Evolutionary conservation across 208 protist species (phyloP).

Genomic region (Sergeia podlipaevii): DNA sequence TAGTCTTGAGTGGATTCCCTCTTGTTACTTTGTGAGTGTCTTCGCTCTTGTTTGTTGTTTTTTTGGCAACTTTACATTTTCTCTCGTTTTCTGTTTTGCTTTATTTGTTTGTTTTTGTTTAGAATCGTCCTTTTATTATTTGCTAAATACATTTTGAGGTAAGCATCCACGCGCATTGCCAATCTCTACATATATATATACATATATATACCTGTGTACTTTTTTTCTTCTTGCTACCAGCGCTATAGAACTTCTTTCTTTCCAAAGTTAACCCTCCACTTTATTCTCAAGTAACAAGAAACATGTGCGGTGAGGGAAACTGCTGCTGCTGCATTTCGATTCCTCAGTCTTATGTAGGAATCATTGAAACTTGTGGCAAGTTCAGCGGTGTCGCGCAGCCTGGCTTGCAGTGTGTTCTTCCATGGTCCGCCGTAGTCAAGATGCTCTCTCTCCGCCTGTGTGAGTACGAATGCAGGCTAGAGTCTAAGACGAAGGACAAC

Average conservation of each 20-base stretch:
- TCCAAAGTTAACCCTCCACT: too few relatives aligned
- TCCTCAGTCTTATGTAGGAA: constrained; percentile 48
- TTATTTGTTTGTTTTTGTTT: not conserved
- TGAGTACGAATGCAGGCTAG: constrained; percentile 29
- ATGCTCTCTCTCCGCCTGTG: constrained; percentile 40
- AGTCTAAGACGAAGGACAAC: constrained; percentile 88
- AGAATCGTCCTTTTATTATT: constrained; percentile 1
- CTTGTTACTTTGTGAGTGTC: not conserved
- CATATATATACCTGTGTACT: too few relatives aligned
- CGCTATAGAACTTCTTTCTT: too few relatives aligned
- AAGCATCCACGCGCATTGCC: too few relatives aligned
- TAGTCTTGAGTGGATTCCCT: not conserved
- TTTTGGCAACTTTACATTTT: not conserved
- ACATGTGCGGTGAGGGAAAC: too few relatives aligned
- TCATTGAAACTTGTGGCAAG: constrained; percentile 62
- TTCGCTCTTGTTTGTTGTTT: constrained; percentile 8
- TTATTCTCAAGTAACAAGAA: too few relatives aligned
- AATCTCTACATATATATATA: too few relatives aligned
- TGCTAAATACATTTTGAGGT: too few relatives aligned
- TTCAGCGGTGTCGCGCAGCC: constrained; percentile 41
- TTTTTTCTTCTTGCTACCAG: too few relatives aligned
- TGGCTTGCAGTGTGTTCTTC: constrained; percentile 55
- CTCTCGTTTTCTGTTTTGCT: not conserved
- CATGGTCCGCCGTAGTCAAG: constrained; percentile 24
- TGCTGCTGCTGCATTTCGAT: constrained; percentile 45